A percentile compares a stretch with the other conserved stretches of the same genome.
These are phyloP conservation scores for Catunica adiposa DNA, from an alignment of 2,329 filamentous ascomycete genomes.

Conservation along the genomic window DNA sequence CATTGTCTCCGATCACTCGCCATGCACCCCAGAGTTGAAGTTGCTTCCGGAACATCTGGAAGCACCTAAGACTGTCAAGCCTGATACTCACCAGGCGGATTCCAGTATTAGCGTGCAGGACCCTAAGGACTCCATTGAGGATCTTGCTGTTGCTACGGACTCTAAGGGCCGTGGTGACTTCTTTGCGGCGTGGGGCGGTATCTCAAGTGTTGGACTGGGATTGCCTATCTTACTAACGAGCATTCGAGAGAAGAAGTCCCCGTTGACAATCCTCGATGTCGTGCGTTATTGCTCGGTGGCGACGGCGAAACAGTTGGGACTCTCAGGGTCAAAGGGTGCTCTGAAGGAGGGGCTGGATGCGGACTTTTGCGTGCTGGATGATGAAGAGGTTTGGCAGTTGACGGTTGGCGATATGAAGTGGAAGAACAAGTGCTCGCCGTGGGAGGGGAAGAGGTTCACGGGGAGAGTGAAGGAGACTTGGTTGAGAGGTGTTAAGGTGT, in stretches of 20 bases:
- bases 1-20: conserved; percentile 87
- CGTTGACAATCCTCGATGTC: conserved; percentile 50
- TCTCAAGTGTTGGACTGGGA: conserved; percentile 83
- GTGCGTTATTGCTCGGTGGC: conserved; percentile 73
- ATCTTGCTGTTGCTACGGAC: conserved; percentile 5
- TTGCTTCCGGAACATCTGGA: conserved; percentile 50
- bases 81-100: conserved; percentile 32
- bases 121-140: conserved; percentile 23
- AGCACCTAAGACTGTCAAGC: background rate
- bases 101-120: conserved; percentile 35
- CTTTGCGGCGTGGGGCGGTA: conserved; percentile 91
- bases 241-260: conserved; percentile 30
- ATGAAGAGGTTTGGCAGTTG: conserved; percentile 60
- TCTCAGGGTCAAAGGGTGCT: conserved; percentile 67
- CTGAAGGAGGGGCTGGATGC: conserved; percentile 70
- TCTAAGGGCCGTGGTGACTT: conserved; percentile 52
- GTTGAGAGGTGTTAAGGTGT: conserved; percentile 63
- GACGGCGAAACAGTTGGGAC: conserved; percentile 74
- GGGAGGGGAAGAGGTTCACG: conserved; percentile 62
- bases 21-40: conserved; percentile 89
- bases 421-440: conserved; percentile 82
- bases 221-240: conserved; percentile 81
- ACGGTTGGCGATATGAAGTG: conserved; percentile 72
- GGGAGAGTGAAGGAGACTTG: conserved; percentile 76
- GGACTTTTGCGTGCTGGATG: conserved; percentile 85